Conservation (phyloP, 768 basidiomycete species). For the Crassisporium funariophilum region DNA sequence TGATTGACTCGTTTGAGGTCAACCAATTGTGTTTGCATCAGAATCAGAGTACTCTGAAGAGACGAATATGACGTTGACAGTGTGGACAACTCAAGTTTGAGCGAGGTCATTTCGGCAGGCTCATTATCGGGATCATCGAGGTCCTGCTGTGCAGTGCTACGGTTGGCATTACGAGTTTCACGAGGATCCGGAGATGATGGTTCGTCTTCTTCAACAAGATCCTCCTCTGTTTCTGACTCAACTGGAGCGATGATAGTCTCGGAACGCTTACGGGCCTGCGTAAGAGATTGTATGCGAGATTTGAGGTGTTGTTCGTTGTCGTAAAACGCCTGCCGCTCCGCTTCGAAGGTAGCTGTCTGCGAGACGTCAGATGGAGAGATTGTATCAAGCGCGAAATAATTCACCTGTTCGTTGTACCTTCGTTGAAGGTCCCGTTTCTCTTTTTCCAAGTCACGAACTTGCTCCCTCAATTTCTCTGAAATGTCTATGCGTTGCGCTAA, state of each 20-base stretch:
- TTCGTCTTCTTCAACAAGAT: constrained; percentile 24
- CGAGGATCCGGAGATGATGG: constrained; percentile 9
- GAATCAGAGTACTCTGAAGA: constrained; percentile 80
- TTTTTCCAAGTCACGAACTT: constrained; percentile 85
- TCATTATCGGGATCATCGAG: constrained; percentile 69
- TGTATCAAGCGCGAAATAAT: constrained; percentile 14
- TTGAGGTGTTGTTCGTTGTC: constrained; percentile 94
- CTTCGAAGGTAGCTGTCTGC: constrained; percentile 86
- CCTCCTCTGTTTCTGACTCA: constrained; percentile 43
- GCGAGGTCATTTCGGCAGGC: constrained; percentile 85
- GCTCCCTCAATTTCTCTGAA: constrained; percentile 75
- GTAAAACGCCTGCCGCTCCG: constrained; percentile 89
- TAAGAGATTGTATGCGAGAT: constrained; percentile 82
- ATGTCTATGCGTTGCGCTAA: constrained; percentile 82
- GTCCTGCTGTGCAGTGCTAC: constrained; percentile 37
- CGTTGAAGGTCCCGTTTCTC: constrained; percentile 83
- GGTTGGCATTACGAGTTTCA: constrained; percentile 18
- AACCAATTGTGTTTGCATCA: constrained; percentile 80
- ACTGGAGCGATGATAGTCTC: constrained; percentile 41
- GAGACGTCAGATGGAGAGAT: constrained; percentile 12
- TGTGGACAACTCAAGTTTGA: constrained; percentile 82
- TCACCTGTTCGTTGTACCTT: constrained; percentile 87
- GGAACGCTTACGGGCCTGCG: constrained; percentile 61
- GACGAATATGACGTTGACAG: constrained; percentile 85
- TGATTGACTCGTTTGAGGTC: constrained; percentile 89